Base-by-base conservation (phyloP, 164 flowering plant species). In the Piper betle region DNA sequence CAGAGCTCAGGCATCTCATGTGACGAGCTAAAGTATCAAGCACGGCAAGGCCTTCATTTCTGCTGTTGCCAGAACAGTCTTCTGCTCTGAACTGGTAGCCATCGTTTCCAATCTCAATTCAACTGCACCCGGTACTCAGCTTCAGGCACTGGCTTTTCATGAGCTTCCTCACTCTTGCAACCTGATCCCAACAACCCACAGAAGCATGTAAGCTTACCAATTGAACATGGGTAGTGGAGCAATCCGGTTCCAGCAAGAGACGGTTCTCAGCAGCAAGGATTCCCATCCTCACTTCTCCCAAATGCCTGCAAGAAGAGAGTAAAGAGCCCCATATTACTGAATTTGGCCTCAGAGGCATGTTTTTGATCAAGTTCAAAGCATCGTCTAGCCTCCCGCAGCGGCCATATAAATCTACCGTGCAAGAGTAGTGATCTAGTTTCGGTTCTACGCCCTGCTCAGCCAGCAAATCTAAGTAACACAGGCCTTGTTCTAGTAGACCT, bases 271-370 rank as follows among this genome's bases (percentile, higher is more conserved):
- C 84, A 64, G 91, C 88, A 63, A 65, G 53, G 50, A 80, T 79
- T 38, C 88, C 91, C 41, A 79, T 61, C 73, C 74, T 62, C 6
- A 77, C 74, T 58, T 69, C 69, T 38, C 82, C 80, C 59, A 76
- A 78, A 64, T 77, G 74, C 68, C 82, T 67, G 52, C 78, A 79
- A n/a, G 85, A 78, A 60, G 88, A 78, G 18, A 86, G 73, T 37
- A 86, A 63, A 3, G 88, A 79, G 0, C 92, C 88, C 92, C 88
- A 86, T 61, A 84, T 77, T 16, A 86, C 63, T 15, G 83, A 81
- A 73, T 84, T 86, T 33, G 92, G 83, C 20, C n/a, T 2, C 6
- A 80, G 62, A 13, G 88, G 87, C 88, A 86, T 86, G 37, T 60
- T 71, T 53, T 64, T 18, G 2, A 84, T 79, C 53, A 82, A 71